Evolutionary conservation across 2,329 filamentous ascomycete genomes (phyloP).

Genomic region (Penicillium sp.): DNA sequence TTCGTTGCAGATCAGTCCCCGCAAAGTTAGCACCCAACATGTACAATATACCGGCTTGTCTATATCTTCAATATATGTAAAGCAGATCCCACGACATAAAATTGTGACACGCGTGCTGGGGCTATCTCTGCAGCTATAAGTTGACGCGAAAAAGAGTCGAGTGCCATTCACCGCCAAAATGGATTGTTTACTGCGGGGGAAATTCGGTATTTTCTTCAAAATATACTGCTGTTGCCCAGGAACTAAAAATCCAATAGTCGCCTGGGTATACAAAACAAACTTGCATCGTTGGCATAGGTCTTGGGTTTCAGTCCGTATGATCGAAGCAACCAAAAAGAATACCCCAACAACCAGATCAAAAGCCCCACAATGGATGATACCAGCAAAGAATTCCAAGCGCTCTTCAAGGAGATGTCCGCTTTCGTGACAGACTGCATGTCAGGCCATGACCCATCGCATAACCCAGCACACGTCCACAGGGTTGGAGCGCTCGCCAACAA

Average conservation of each 20-base stretch:
- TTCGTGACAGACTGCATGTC: conserved; percentile 72
- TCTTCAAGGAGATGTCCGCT: conserved; percentile 56
- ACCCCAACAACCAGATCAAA: not conserved
- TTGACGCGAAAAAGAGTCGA: not conserved
- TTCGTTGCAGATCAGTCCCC: not conserved
- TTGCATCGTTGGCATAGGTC: not conserved
- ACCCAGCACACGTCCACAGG: conserved; percentile 78
- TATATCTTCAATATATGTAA: not conserved
- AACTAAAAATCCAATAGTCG: not conserved
- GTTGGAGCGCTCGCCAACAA: conserved; percentile 70
- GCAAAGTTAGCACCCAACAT: not conserved
- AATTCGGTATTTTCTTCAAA: not conserved
- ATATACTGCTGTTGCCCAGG: not conserved
- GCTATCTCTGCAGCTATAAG: not conserved
- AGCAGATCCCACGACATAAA: not conserved
- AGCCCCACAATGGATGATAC: conserved; percentile 13
- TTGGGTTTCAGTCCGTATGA: not conserved
- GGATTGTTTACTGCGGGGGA: conserved; percentile 12
- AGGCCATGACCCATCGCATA: conserved; percentile 76
- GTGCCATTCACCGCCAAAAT: conserved; percentile 12
- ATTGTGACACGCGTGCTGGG: not conserved
- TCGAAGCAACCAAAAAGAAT: not conserved
- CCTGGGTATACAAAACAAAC: not conserved
- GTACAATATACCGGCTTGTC: not conserved
- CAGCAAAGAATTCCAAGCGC: conserved; percentile 35